A percentile compares a stretch with the other conserved stretches of the same genome.
These are phyloP conservation scores for Jaminaea rosea DNA, from an alignment of 1,284 basidiomycete species.

Conservation along the genomic window DNA sequence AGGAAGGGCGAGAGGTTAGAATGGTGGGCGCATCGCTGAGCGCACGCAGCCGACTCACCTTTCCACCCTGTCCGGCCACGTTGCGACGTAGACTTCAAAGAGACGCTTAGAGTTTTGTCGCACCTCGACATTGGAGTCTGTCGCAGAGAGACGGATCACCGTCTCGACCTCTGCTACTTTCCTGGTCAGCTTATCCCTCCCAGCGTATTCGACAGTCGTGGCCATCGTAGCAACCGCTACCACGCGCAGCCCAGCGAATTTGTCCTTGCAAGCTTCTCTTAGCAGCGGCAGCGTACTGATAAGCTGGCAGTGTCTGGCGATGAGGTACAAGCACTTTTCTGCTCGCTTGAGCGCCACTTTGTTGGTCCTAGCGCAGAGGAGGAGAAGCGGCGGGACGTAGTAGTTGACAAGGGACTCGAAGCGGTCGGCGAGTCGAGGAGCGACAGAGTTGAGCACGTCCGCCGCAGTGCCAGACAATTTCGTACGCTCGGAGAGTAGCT, in stretches of 20 bases:
- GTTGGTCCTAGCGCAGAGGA: conserved; percentile 51
- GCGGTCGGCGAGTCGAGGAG: conserved; percentile 47
- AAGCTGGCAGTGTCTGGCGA: conserved; percentile 49
- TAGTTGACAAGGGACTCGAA: conserved; percentile 49
- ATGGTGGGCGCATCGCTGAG: not conserved
- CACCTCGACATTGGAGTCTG: conserved; percentile 51
- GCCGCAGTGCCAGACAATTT: conserved; percentile 50
- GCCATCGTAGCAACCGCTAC: conserved; percentile 32
- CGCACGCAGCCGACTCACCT: conserved; percentile 37
- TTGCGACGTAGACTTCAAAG: conserved; percentile 47
- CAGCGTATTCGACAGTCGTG: conserved; percentile 31
- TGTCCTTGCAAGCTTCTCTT: conserved; percentile 48
- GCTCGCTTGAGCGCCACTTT: conserved; percentile 51
- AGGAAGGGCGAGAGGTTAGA: not conserved
- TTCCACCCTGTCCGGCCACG: conserved; percentile 51
- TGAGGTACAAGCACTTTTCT: conserved; percentile 49
- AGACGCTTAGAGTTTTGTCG: conserved; percentile 49
- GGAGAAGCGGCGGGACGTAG: conserved; percentile 50
- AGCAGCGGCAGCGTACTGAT: conserved; percentile 46
- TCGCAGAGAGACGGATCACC: conserved; percentile 48
- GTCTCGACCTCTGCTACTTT: conserved; percentile 47
- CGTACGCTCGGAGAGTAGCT: conserved; percentile 52
- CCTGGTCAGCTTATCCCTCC: conserved; percentile 32
- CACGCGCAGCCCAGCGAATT: conserved; percentile 26
- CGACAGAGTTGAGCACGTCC: conserved; percentile 51